These are phyloP conservation scores for Macadamia integrifolia DNA, from an alignment of 164 flowering plant genomes.

Conservation along the genomic window DNA sequence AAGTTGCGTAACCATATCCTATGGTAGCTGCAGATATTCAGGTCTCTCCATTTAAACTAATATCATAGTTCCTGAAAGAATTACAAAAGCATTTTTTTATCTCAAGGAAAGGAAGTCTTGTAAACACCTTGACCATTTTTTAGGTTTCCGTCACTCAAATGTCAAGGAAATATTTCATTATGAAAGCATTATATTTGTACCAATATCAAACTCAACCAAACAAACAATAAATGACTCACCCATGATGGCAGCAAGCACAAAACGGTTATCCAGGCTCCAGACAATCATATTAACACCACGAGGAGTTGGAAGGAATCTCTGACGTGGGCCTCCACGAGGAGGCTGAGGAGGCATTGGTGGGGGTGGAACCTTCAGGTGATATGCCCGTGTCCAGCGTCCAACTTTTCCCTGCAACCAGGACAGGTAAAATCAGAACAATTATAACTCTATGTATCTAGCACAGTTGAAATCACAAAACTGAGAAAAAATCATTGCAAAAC, in stretches of 20 bases:
- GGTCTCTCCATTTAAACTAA: no score
- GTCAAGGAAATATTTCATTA: no score
- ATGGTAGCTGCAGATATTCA: no score
- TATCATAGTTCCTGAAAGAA: no score
- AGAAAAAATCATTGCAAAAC: background rate
- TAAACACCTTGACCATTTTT: no score
- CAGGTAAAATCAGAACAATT: background rate
- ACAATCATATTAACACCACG: slow-evolving; percentile 99
- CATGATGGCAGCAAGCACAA: slow-evolving; percentile 99
- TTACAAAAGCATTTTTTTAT: no score
- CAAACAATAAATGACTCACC: slow-evolving; percentile 35
- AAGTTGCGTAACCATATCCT: no score
- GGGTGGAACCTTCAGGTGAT: slow-evolving; percentile 98
- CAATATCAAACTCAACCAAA: no score
- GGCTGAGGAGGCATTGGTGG: slow-evolving; percentile 97
- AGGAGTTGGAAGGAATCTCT: slow-evolving; percentile 84
- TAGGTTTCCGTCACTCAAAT: no score
- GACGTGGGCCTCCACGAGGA: slow-evolving; percentile 95
- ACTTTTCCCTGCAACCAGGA: slow-evolving; percentile 50
- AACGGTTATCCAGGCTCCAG: slow-evolving; percentile 98
- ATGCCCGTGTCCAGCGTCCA: slow-evolving; percentile 84
- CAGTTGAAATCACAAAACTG: background rate
- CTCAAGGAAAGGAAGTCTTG: no score
- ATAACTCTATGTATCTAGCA: background rate
- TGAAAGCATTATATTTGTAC: no score